Conservation (phyloP, 495 filamentous ascomycete species). For the Ramalina peruviana region DNA sequence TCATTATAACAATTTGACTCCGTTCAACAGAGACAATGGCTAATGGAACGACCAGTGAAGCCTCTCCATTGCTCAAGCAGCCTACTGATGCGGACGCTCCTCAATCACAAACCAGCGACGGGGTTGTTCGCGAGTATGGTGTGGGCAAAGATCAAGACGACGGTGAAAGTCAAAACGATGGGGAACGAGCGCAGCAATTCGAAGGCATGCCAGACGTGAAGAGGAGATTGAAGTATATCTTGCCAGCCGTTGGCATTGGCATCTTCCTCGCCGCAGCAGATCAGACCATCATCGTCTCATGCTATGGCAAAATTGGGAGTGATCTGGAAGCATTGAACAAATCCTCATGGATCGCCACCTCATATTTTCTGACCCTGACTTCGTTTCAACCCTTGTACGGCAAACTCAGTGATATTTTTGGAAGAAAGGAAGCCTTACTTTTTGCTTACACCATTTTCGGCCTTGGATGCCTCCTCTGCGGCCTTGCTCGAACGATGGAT, state of each 20-base stretch:
- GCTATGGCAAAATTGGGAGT: conserved; percentile 68
- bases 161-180: conserved; percentile 3
- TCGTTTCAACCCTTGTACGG: conserved; percentile 17
- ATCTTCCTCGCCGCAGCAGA: conserved; percentile 64
- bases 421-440: conserved; percentile 12
- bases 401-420: conserved; percentile 16
- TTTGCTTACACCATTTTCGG: conserved; percentile 14
- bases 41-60: too few species aligned
- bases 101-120: too few species aligned
- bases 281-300: conserved; percentile 69
- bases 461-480: conserved; percentile 15
- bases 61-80: too few species aligned
- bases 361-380: conserved; percentile 22
- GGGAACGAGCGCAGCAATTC: conserved; percentile 2
- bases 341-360: conserved; percentile 78
- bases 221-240: conserved; percentile 29
- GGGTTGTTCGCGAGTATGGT: not conserved
- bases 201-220: conserved; percentile 22
- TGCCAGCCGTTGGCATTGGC: conserved; percentile 39
- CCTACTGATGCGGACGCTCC: too few species aligned
- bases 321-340: conserved; percentile 65
- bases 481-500: conserved; percentile 15
- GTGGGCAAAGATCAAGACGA: conserved; percentile 2
- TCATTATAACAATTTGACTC: too few species aligned
- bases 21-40: too few species aligned